phyloP scores from a whole-genome alignment of 352 stramenopile genomes.

The Globisporangium abappressorium region DNA sequence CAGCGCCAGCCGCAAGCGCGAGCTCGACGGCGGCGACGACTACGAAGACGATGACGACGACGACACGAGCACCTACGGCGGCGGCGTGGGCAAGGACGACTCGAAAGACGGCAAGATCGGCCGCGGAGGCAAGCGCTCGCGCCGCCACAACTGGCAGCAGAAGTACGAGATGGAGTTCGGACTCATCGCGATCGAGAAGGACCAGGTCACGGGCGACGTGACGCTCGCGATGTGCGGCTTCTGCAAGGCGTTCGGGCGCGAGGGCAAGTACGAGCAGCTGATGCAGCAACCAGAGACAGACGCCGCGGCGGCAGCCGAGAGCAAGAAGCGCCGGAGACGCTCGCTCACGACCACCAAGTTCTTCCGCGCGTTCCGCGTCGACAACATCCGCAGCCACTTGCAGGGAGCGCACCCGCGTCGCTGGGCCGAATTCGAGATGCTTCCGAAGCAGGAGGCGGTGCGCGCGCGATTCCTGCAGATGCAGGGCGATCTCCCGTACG shows the following conservation, averaged over 20 bases:
- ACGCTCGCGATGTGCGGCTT: slow-evolving; percentile 81
- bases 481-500: slow-evolving; percentile 65
- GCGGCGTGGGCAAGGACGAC: slow-evolving; percentile 13
- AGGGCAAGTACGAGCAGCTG: slow-evolving; percentile 73
- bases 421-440: slow-evolving; percentile 76
- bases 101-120: slow-evolving; percentile 33
- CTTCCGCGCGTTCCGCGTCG: slow-evolving; percentile 79
- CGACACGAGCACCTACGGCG: slow-evolving; percentile 24
- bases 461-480: slow-evolving; percentile 59
- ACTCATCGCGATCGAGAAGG: slow-evolving; percentile 62
- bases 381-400: slow-evolving; percentile 86
- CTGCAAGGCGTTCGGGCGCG: slow-evolving; percentile 80
- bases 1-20: slow-evolving; percentile 33
- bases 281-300: slow-evolving; percentile 57
- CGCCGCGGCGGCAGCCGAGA: slow-evolving; percentile 29
- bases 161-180: slow-evolving; percentile 87
- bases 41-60: slow-evolving; percentile 42
- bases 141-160: slow-evolving; percentile 73
- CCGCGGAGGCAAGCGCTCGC: slow-evolving; percentile 35
- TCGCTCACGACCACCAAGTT: slow-evolving; percentile 87
- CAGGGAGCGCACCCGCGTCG: slow-evolving; percentile 69
- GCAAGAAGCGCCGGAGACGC: slow-evolving; percentile 71
- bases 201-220: slow-evolving; percentile 62
- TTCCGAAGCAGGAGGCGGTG: slow-evolving; percentile 70
- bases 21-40: slow-evolving; percentile 29